These are phyloP conservation scores for Agarophyton chilense DNA, from an alignment of 23 red algal species.

Conservation along the genomic window DNA sequence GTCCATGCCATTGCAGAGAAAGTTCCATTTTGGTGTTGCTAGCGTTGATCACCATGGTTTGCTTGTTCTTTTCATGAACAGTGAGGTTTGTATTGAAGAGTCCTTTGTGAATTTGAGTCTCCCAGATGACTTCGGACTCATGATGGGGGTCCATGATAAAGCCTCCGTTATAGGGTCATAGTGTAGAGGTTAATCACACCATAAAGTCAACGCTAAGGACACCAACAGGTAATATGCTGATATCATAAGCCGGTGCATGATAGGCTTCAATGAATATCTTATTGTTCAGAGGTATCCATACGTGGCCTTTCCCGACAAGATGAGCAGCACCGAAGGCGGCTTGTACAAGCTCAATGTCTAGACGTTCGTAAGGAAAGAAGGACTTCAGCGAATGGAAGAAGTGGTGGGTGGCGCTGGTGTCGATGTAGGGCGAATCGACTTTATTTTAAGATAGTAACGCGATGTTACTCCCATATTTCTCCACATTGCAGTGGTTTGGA, in stretches of 20 bases:
- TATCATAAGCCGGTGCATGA: not conserved
- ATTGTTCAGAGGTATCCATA: not conserved
- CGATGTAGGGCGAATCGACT: not conserved
- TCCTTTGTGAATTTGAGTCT: too few relatives aligned
- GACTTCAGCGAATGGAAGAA: conserved; percentile 30
- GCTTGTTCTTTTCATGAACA: too few relatives aligned
- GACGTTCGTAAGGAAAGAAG: not conserved
- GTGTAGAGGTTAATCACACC: too few relatives aligned
- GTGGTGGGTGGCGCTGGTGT: not conserved
- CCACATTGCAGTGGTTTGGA: not conserved
- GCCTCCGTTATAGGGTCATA: too few relatives aligned
- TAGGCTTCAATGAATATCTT: not conserved
- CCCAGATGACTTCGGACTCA: too few relatives aligned
- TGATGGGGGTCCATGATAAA: too few relatives aligned
- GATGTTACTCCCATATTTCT: not conserved
- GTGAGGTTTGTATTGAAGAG: too few relatives aligned
- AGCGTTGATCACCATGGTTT: too few relatives aligned
- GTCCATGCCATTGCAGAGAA: too few relatives aligned
- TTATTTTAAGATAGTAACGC: not conserved
- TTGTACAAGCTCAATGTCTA: not conserved
- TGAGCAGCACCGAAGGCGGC: not conserved
- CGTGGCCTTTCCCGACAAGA: too few relatives aligned
- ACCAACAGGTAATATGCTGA: conserved; percentile 26
- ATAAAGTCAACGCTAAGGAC: too few relatives aligned
- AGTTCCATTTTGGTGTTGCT: too few relatives aligned